Percentiles rank a stretch among this genome's conserved stretches.
Evolutionary conservation across 202 grass and related monocot genomes (phyloP).

Genomic region (Eragrostis tef): DNA sequence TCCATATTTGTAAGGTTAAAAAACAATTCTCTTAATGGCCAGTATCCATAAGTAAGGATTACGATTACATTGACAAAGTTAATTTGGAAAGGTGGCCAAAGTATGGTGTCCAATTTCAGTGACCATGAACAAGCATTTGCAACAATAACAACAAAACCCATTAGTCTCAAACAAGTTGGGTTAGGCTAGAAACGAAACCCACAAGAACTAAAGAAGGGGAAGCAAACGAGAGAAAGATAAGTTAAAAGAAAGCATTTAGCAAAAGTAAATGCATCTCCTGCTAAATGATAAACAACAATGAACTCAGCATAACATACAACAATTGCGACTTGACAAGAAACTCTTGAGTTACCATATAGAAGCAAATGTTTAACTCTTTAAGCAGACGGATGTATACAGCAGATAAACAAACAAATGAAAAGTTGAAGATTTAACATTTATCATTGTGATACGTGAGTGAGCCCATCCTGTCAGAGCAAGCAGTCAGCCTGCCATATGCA

Average conservation of each 20-base stretch:
- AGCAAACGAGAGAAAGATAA: too few species aligned
- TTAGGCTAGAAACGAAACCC: too few species aligned
- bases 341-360: conserved; percentile 15
- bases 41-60: conserved; percentile 31
- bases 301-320: too few species aligned
- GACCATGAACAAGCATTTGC: conserved; percentile 8
- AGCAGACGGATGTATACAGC: conserved; percentile 11
- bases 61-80: conserved; percentile 34
- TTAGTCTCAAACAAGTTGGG: too few species aligned
- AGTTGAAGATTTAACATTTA: conserved; percentile 28
- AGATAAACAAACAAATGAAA: conserved; percentile 34
- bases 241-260: conserved; percentile 9
- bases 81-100: conserved; percentile 30
- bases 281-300: conserved; percentile 25
- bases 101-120: neutral
- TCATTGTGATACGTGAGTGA: neutral
- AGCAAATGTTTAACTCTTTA: neutral
- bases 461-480: conserved; percentile 33
- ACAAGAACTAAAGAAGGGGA: too few species aligned
- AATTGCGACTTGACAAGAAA: conserved; percentile 36
- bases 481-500: neutral
- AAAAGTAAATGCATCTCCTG: neutral
- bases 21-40: neutral
- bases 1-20: conserved; percentile 10
- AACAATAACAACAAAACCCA: too few species aligned